A percentile compares a stretch with the other conserved stretches of the same genome.
phyloP scores from a whole-genome alignment of 2,329 filamentous ascomycete genomes.

The Huntiella abstrusa region DNA sequence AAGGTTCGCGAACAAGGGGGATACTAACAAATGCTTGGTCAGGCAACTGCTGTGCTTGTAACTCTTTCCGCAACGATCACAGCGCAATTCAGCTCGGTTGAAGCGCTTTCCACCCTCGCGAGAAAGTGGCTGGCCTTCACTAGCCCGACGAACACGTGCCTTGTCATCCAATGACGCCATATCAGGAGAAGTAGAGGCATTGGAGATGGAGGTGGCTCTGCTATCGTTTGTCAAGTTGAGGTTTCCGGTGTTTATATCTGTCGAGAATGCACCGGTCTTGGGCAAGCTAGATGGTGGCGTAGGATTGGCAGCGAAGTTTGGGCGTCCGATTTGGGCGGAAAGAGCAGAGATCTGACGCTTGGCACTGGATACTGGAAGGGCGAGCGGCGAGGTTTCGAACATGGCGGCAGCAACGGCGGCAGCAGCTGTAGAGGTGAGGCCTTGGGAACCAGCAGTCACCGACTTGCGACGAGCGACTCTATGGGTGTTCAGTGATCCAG shows the following conservation, averaged over 20 bases:
- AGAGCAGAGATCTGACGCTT: conserved; percentile 6
- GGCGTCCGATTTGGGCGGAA: conserved; percentile 1
- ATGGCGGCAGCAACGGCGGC: conserved; percentile 29
- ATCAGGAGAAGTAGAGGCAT: not conserved
- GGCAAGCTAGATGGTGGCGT: conserved; percentile 53
- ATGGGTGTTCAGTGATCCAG: conserved; percentile 56
- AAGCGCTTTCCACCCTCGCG: conserved; percentile 72
- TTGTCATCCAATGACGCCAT: conserved; percentile 24
- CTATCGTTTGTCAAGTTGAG: not conserved
- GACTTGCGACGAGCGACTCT: conserved; percentile 88
- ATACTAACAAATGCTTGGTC: conserved; percentile 98
- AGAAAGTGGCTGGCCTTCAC: conserved; percentile 66
- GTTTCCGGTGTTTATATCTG: conserved; percentile 17
- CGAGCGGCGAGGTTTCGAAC: conserved; percentile 15
- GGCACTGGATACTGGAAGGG: conserved; percentile 19
- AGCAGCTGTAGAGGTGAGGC: not conserved
- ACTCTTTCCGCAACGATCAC: conserved; percentile 95
- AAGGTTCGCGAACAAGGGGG: conserved; percentile 31
- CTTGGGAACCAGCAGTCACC: conserved; percentile 42
- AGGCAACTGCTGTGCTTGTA: conserved; percentile 99
- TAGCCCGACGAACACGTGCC: conserved; percentile 43
- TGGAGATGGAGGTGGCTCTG: conserved; percentile 14
- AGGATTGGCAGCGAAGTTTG: not conserved
- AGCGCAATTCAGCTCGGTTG: conserved; percentile 72
- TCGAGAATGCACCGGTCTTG: conserved; percentile 31